Evolutionary conservation across 1,139 yeast species (phyloP), one percentile per base, ranked within the genome.

Genomic region (Nadsonia commutata): DNA sequence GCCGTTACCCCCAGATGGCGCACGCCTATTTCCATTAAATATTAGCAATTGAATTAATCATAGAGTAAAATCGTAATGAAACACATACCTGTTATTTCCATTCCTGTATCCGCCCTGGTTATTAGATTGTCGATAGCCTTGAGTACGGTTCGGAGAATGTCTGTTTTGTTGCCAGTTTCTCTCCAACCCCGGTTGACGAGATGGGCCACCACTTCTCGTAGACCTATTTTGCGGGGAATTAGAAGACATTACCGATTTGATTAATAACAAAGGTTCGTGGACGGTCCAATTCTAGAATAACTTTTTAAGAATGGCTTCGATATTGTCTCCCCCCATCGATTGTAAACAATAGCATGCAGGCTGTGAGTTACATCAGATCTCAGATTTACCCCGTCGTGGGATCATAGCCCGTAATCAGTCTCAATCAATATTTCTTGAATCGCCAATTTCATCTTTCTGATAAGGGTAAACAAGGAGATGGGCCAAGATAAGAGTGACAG

Each of bases 121-220:
- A n/a, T 20, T 37, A 13, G 22, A 18, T 22, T 21, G 22, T 21
- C 23, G 20, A 21, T 37, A 17, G 36, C 36, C 3, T 16, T 18
- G 36, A 16, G 17, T 3, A 18, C 36, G 18, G 2, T 33, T 27
- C 38, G 19, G 52, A 49, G 18, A 46, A 31, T 21, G 54, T 49
- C 38, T 42, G 48, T 21, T 51, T 49, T 7, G 44, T 52, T 23
- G 48, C 52, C 23, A 52, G 50, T 31, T 43, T 46, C 6, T 56
- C 55, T 18, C 54, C 56, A 3, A 42, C 44, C n/a, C 41, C 51
- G 40, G 45, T 52, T 20, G 44, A 23, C 6, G 43, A 41, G 13
- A 42, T 51, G 11, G 42, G 42, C 31, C 18, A 27, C 17, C 21
- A 39, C 20, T 23, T 49, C 9, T 5, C n/a, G 16, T 4, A 27